Evolutionary conservation across 2,329 filamentous ascomycete species (phyloP).

Genomic region (Plectosphaerella cucumerina): DNA sequence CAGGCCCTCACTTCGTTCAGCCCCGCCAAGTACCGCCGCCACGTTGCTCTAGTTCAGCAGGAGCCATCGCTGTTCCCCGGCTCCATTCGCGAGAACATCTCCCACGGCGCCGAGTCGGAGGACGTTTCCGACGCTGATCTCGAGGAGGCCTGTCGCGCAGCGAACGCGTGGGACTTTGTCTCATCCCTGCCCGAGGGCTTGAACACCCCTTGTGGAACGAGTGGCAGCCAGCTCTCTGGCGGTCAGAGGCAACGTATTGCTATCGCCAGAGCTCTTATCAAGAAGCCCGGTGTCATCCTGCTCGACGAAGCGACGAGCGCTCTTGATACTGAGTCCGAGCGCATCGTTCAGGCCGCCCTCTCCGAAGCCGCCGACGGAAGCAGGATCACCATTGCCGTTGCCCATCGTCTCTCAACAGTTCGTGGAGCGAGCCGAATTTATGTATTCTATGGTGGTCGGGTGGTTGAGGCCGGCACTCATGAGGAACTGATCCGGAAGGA

Average conservation of each 20-base stretch:
- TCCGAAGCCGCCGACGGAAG: conserved; percentile 34
- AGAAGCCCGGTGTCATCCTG: conserved; percentile 47
- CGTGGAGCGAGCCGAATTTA: conserved; percentile 55
- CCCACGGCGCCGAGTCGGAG: conserved; percentile 13
- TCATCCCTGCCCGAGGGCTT: conserved; percentile 40
- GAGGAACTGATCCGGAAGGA: conserved; percentile 45
- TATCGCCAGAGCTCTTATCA: conserved; percentile 51
- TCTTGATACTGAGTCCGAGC: conserved; percentile 33
- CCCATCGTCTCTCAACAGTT: conserved; percentile 50
- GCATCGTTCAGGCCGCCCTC: conserved; percentile 40
- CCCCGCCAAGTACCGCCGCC: neutral
- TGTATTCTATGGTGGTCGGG: conserved; percentile 50
- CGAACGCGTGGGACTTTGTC: conserved; percentile 46
- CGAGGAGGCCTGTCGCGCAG: conserved; percentile 36
- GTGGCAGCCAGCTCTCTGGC: conserved; percentile 36
- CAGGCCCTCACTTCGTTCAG: conserved; percentile 20
- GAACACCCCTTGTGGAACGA: conserved; percentile 10
- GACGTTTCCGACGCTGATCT: conserved; percentile 28
- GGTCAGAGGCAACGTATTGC: conserved; percentile 53
- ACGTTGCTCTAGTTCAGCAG: conserved; percentile 7
- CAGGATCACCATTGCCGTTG: conserved; percentile 58
- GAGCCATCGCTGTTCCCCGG: conserved; percentile 22
- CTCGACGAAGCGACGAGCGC: conserved; percentile 57
- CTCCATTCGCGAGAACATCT: conserved; percentile 53
- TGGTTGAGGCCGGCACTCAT: conserved; percentile 58